Conservation (phyloP, 257 asterid species). For the Thymus mandschuricus region DNA sequence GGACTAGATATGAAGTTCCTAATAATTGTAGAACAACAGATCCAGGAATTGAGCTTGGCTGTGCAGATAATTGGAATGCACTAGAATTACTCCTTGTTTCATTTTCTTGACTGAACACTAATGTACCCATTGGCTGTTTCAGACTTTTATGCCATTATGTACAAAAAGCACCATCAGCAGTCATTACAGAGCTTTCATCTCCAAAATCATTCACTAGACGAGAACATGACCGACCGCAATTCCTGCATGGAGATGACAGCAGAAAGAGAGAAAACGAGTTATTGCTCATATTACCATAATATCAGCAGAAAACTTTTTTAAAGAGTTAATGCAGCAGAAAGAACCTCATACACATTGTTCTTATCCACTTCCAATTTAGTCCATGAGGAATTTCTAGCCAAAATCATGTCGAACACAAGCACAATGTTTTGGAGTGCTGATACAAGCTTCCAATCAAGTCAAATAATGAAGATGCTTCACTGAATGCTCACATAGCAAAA, state of each 20-base stretch:
- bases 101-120: constrained; percentile 67
- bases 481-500: background rate
- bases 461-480: background rate
- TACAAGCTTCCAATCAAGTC: background rate
- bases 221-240: constrained; percentile 61
- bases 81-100: constrained; percentile 42
- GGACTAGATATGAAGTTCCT: constrained; percentile 88
- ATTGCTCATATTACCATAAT: constrained; percentile 22
- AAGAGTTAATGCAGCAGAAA: constrained; percentile 3
- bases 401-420: background rate
- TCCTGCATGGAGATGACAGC: constrained; percentile 58
- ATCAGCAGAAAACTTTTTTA: constrained; percentile 10
- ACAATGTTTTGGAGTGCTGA: background rate
- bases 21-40: constrained; percentile 71
- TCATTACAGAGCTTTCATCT: constrained; percentile 70
- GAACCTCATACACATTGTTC: no score
- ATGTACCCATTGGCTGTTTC: constrained; percentile 63
- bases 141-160: constrained; percentile 75
- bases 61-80: constrained; percentile 66
- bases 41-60: constrained; percentile 78
- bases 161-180: constrained; percentile 80
- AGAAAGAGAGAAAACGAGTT: constrained; percentile 17
- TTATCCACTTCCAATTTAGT: background rate
- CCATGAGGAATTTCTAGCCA: background rate
- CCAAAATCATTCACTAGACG: constrained; percentile 74